These are phyloP conservation scores for Salix caprea DNA, from an alignment of 345 rosid genomes.

Conservation along the genomic window DNA sequence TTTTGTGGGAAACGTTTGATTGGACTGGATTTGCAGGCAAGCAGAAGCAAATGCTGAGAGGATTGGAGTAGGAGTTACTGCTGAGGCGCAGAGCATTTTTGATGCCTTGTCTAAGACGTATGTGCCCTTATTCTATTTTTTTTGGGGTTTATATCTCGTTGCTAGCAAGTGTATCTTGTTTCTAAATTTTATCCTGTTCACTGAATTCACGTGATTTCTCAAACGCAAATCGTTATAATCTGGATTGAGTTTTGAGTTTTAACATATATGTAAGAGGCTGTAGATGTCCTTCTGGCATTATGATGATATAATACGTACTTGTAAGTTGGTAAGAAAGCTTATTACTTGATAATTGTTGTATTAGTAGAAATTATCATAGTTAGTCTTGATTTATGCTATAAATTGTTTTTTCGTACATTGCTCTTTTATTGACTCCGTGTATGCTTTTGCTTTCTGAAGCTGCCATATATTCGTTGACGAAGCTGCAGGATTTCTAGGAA, in stretches of 20 bases:
- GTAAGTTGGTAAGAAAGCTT: background rate
- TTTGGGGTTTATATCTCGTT: background rate
- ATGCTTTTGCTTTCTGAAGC: background rate
- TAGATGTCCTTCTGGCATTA: background rate
- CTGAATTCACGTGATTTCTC: background rate
- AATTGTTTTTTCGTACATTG: background rate
- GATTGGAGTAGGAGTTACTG: constrained; percentile 88
- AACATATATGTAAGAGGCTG: background rate
- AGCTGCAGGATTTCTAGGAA: background rate
- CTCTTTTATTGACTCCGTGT: background rate
- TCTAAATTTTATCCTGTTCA: background rate
- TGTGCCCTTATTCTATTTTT: background rate
- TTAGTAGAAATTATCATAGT: background rate
- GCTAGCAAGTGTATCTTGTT: background rate
- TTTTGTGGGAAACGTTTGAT: background rate
- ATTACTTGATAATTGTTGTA: background rate
- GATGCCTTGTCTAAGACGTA: constrained; percentile 96
- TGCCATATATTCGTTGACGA: background rate
- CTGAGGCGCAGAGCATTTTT: constrained; percentile 78
- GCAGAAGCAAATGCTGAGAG: constrained; percentile 86
- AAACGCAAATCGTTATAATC: background rate
- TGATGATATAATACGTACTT: background rate
- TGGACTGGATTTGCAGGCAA: constrained; percentile 46
- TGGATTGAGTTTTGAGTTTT: background rate
- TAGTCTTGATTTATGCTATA: background rate